Percentiles rank a stretch among this genome's conserved stretches.
Evolutionary conservation across 306 rosid genomes (phyloP).

Genomic region (Trichosanthes cucumerina): DNA sequence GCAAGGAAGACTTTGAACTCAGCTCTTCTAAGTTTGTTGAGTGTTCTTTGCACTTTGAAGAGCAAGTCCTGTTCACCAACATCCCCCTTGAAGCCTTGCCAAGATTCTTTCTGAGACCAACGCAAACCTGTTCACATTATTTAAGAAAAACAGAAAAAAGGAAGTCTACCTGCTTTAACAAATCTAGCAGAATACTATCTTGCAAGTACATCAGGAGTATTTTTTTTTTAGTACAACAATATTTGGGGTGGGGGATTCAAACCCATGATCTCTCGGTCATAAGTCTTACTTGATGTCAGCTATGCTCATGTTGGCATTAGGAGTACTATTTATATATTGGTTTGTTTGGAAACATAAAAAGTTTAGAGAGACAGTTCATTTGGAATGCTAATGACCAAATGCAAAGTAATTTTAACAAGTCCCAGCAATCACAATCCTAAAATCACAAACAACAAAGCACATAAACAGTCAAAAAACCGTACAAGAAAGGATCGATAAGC

Average conservation of each 20-base stretch:
- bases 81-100: constrained; percentile 65
- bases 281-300: no score
- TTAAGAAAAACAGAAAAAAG: neutral
- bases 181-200: neutral
- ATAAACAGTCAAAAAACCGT: neutral
- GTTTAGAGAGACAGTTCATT: neutral
- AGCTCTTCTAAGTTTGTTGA: constrained; percentile 35
- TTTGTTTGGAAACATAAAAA: neutral
- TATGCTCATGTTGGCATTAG: no score
- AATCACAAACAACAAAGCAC: neutral
- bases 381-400: neutral
- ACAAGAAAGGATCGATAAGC: neutral
- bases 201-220: neutral
- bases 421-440: neutral
- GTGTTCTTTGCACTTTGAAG: constrained; percentile 43
- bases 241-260: no score
- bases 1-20: constrained; percentile 46
- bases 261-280: no score
- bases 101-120: constrained; percentile 44
- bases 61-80: constrained; percentile 25
- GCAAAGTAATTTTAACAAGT: neutral
- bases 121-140: constrained; percentile 3
- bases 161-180: neutral
- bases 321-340: neutral
- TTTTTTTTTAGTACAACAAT: no score